phyloP scores from a whole-genome alignment of 371 early-diverging fungal genomes.

The Rhizomucor pusillus region DNA sequence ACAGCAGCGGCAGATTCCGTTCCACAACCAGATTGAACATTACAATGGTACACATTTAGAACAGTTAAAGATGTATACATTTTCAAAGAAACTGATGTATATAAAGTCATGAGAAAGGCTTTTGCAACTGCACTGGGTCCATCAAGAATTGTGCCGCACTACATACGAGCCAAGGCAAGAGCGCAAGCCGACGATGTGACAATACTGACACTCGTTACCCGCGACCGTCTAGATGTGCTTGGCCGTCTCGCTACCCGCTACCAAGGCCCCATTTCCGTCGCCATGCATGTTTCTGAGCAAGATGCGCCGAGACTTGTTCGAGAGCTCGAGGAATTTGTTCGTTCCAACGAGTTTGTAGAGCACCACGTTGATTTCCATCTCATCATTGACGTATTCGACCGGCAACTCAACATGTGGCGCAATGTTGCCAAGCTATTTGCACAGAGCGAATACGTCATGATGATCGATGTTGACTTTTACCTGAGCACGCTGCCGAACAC shows the following conservation, averaged over 20 bases:
- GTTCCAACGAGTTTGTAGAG: constrained; percentile 26
- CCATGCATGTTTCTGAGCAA: constrained; percentile 44
- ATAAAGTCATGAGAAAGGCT: constrained; percentile 25
- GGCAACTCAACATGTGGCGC: constrained; percentile 58
- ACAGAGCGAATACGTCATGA: constrained; percentile 52
- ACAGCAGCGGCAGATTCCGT: constrained; percentile 7
- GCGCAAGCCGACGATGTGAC: constrained; percentile 43
- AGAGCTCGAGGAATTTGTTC: constrained; percentile 27
- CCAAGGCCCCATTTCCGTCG: constrained; percentile 48
- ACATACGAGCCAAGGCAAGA: constrained; percentile 26
- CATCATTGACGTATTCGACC: constrained; percentile 45
- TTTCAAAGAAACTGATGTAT: not conserved
- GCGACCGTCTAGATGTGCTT: constrained; percentile 30
- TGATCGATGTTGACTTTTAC: constrained; percentile 58
- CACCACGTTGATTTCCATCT: constrained; percentile 51
- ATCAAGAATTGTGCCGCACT: constrained; percentile 45
- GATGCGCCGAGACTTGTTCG: constrained; percentile 24
- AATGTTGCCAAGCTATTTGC: constrained; percentile 57
- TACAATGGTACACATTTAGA: constrained; percentile 30
- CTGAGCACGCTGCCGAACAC: constrained; percentile 44
- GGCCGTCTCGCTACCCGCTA: constrained; percentile 40
- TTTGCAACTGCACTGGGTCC: constrained; percentile 37
- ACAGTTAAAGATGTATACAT: too few species aligned
- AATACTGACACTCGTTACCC: constrained; percentile 42
- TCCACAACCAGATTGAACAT: not conserved